A percentile compares a stretch with the other conserved stretches of the same genome.
Conservation (phyloP, 2,329 filamentous ascomycete species). For the Claviceps quebecensis region DNA sequence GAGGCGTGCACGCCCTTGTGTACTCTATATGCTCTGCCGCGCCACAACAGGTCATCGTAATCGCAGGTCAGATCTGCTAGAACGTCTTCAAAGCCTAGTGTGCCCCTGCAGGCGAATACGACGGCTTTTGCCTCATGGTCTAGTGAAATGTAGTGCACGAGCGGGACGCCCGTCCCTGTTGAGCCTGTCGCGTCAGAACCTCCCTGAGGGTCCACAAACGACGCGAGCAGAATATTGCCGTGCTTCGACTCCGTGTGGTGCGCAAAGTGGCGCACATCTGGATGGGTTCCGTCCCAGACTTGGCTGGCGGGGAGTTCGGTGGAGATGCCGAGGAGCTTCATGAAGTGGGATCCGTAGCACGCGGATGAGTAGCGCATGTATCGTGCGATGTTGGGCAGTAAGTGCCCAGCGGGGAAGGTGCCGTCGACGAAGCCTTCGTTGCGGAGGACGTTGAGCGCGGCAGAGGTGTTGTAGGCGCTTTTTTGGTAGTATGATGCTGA, state of each 20-base stretch:
- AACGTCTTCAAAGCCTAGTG: slow-evolving; percentile 59
- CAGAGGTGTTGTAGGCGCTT: slow-evolving; percentile 32
- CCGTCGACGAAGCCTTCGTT: slow-evolving; percentile 41
- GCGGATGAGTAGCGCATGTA: slow-evolving; percentile 56
- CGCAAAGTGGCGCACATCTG: slow-evolving; percentile 49
- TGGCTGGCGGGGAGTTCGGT: slow-evolving; percentile 31
- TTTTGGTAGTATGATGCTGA: slow-evolving; percentile 34
- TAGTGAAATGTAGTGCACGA: slow-evolving; percentile 60
- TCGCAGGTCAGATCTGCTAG: slow-evolving; percentile 63
- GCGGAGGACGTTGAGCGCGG: slow-evolving; percentile 34
- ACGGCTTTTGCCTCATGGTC: slow-evolving; percentile 60
- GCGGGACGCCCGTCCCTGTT: slow-evolving; percentile 51
- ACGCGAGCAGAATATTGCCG: slow-evolving; percentile 50
- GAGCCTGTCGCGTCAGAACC: slow-evolving; percentile 51
- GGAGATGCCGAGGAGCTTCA: slow-evolving; percentile 48
- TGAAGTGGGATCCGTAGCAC: slow-evolving; percentile 49
- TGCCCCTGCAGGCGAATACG: slow-evolving; percentile 58
- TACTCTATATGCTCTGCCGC: slow-evolving; percentile 50
- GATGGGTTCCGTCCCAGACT: slow-evolving; percentile 35
- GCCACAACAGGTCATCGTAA: slow-evolving; percentile 52
- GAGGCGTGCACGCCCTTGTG: slow-evolving; percentile 65
- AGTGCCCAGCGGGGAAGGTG: slow-evolving; percentile 44
- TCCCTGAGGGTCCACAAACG: slow-evolving; percentile 55
- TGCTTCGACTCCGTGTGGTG: slow-evolving; percentile 46
- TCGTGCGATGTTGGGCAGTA: slow-evolving; percentile 47